Evolutionary conservation across 2,329 filamentous ascomycete genomes (phyloP).

Genomic region (Fusarium compactum): DNA sequence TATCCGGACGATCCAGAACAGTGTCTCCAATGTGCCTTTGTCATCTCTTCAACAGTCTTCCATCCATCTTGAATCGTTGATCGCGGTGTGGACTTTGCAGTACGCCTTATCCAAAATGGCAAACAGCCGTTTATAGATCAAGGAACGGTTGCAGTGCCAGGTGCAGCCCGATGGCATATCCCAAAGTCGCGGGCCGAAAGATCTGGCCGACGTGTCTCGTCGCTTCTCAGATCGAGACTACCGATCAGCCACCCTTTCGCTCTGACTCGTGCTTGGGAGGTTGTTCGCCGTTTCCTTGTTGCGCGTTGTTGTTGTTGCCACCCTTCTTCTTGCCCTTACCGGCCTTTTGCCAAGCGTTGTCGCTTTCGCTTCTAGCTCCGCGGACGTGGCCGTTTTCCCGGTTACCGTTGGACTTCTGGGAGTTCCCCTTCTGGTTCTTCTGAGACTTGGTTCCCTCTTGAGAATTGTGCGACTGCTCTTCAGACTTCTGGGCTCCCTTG

Average conservation of each 20-base stretch:
- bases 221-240: slow-evolving; percentile 36
- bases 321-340: slow-evolving; percentile 63
- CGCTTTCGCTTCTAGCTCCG: slow-evolving; percentile 66
- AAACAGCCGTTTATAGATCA: slow-evolving; percentile 27
- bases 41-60: slow-evolving; percentile 19
- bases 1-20: slow-evolving; percentile 43
- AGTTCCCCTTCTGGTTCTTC: slow-evolving; percentile 45
- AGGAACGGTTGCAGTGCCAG: slow-evolving; percentile 5
- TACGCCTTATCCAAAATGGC: slow-evolving; percentile 44
- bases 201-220: slow-evolving; percentile 15
- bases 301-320: slow-evolving; percentile 52
- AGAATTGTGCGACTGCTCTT: slow-evolving; percentile 46
- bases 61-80: slow-evolving; percentile 23
- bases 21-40: slow-evolving; percentile 40
- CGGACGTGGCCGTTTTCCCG: slow-evolving; percentile 67
- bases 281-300: slow-evolving; percentile 61
- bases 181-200: not conserved
- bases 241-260: slow-evolving; percentile 68
- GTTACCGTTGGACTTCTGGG: slow-evolving; percentile 55
- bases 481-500: slow-evolving; percentile 44
- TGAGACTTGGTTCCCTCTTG: slow-evolving; percentile 42
- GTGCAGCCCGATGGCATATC: slow-evolving; percentile 1
- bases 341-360: slow-evolving; percentile 70
- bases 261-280: slow-evolving; percentile 70
- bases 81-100: slow-evolving; percentile 16